phyloP scores from a whole-genome alignment of 2,329 filamentous ascomycete species.

The Cordyceps sp. region DNA sequence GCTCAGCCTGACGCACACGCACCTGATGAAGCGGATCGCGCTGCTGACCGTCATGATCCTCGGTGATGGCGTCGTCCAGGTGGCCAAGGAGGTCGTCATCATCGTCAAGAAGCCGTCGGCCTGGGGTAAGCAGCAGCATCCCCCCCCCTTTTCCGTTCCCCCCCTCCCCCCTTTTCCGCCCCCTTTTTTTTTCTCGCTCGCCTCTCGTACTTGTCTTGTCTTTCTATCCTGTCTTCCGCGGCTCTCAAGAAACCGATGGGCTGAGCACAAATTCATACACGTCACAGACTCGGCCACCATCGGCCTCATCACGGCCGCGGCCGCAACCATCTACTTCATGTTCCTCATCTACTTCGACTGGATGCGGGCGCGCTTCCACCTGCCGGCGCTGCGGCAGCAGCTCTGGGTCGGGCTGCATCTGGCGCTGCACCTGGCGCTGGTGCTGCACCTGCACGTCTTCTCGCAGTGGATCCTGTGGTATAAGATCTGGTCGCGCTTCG shows the following conservation, averaged over 20 bases:
- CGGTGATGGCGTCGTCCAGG: slow-evolving; percentile 47
- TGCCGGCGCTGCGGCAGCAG: slow-evolving; percentile 39
- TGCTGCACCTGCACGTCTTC: slow-evolving; percentile 45
- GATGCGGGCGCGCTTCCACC: slow-evolving; percentile 42
- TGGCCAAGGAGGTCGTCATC: slow-evolving; percentile 32
- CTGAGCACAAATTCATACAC: no score
- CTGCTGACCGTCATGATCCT: slow-evolving; percentile 50
- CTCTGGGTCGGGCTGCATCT: slow-evolving; percentile 42
- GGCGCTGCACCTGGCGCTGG: slow-evolving; percentile 45
- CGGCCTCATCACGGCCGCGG: slow-evolving; percentile 20
- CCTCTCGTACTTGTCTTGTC: no score
- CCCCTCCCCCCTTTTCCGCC: no score
- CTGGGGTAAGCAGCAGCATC: slow-evolving; percentile 22
- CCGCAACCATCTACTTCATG: slow-evolving; percentile 24
- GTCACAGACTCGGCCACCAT: slow-evolving; percentile 18
- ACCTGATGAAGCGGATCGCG: slow-evolving; percentile 46
- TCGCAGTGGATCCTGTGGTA: slow-evolving; percentile 37
- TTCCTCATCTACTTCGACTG: slow-evolving; percentile 39
- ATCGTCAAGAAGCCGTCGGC: slow-evolving; percentile 23
- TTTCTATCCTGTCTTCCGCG: no score
- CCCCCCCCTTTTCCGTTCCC: no score
- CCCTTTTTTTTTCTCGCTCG: no score
- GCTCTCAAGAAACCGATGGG: no score
- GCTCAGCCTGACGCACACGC: slow-evolving; percentile 43
- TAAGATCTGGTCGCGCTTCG: slow-evolving; percentile 18